These are phyloP conservation scores for Aspergillus biplanus DNA, from an alignment of 495 filamentous ascomycete genomes.

Conservation along the genomic window DNA sequence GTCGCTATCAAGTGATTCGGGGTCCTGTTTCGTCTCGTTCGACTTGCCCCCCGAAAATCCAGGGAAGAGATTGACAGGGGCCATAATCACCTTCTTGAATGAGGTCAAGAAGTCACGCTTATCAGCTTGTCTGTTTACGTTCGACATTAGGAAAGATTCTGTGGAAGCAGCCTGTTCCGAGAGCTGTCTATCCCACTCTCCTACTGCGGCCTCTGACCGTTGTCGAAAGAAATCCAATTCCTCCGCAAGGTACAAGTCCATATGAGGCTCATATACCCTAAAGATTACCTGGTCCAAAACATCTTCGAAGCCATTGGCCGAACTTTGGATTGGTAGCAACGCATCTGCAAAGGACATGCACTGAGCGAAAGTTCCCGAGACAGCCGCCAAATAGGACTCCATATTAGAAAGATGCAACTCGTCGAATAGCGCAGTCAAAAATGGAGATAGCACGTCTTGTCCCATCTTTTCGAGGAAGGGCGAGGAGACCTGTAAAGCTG, in stretches of 20 bases:
- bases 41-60: conserved; percentile 58
- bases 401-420: conserved; percentile 80
- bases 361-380: conserved; percentile 87
- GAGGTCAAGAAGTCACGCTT: conserved; percentile 95
- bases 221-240: conserved; percentile 85
- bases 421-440: conserved; percentile 83
- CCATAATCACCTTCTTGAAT: conserved; percentile 99
- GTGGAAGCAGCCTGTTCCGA: conserved; percentile 88
- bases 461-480: conserved; percentile 80
- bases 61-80: conserved; percentile 90
- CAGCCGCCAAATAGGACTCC: conserved; percentile 80
- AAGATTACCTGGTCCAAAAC: conserved; percentile 62
- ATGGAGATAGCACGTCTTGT: conserved; percentile 84
- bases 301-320: conserved; percentile 57
- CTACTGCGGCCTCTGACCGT: conserved; percentile 74
- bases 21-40: conserved; percentile 39
- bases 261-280: conserved; percentile 83
- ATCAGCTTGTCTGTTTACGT: conserved; percentile 89
- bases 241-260: conserved; percentile 91
- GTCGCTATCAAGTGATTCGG: conserved; percentile 38
- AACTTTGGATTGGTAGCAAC: conserved; percentile 65
- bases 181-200: conserved; percentile 86
- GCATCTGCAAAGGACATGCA: conserved; percentile 73
- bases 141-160: conserved; percentile 94
- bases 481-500: conserved; percentile 70